Percentiles rank a stretch among this genome's conserved stretches.
phyloP scores from a whole-genome alignment of 768 basidiomycete species.

The Termitomyces sp. region DNA sequence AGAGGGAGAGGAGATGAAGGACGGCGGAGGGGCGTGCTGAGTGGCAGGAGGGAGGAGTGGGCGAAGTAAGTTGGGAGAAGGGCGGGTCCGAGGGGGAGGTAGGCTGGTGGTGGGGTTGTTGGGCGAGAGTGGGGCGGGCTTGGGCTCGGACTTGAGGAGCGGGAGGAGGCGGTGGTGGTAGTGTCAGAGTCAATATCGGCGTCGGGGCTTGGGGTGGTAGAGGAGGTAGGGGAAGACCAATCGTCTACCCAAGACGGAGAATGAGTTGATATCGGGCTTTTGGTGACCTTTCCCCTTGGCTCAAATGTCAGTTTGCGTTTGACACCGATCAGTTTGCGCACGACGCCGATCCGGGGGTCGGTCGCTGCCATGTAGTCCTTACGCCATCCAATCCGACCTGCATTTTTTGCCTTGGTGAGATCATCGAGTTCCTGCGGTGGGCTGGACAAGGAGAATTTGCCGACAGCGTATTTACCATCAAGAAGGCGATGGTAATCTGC shows the following conservation, averaged over 20 bases:
- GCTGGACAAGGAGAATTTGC: slow-evolving; percentile 58
- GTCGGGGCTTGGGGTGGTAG: slow-evolving; percentile 12
- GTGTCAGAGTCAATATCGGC: slow-evolving; percentile 26
- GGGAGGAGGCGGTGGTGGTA: slow-evolving; percentile 14
- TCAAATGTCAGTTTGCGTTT: slow-evolving; percentile 54
- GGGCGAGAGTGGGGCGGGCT: slow-evolving; percentile 40
- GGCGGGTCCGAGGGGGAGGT: slow-evolving; percentile 65
- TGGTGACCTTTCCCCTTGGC: slow-evolving; percentile 26
- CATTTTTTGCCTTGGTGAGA: neutral
- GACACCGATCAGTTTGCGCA: slow-evolving; percentile 62
- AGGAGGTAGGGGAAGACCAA: slow-evolving; percentile 18
- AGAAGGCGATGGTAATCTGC: slow-evolving; percentile 52
- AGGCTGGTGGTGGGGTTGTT: slow-evolving; percentile 65
- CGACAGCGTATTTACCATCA: slow-evolving; percentile 70
- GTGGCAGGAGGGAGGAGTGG: slow-evolving; percentile 55
- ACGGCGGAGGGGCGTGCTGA: slow-evolving; percentile 55
- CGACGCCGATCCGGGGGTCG: slow-evolving; percentile 67
- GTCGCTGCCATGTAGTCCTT: slow-evolving; percentile 54
- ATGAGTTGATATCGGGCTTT: neutral
- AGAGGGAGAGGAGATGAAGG: slow-evolving; percentile 49
- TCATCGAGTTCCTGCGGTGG: slow-evolving; percentile 30
- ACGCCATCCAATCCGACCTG: slow-evolving; percentile 34
- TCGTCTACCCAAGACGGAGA: neutral
- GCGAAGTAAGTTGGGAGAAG: slow-evolving; percentile 67
- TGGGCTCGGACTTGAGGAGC: slow-evolving; percentile 30